These are phyloP conservation scores for Candolleomyces aberdarensis DNA, from an alignment of 768 basidiomycete genomes.

Conservation along the genomic window DNA sequence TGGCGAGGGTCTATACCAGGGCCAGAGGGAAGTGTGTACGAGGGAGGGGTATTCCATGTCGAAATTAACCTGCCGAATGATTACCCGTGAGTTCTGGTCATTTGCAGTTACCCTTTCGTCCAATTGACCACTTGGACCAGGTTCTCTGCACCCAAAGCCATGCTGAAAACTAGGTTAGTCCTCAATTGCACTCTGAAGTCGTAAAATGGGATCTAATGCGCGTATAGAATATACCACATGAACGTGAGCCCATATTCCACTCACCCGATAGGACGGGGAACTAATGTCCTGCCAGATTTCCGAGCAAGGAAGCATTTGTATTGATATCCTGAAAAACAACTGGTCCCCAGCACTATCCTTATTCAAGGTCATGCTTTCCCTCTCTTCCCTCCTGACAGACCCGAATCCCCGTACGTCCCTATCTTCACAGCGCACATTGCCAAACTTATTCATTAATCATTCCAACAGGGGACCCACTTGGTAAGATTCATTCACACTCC, in stretches of 20 bases:
- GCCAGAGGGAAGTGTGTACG: conserved; percentile 79
- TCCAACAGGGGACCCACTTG: conserved; percentile 64
- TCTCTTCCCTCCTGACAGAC: conserved; percentile 90
- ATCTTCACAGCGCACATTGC: background rate
- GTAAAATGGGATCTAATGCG: background rate
- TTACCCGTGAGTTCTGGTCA: conserved; percentile 63
- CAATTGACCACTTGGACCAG: conserved; percentile 30
- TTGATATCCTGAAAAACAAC: conserved; percentile 89
- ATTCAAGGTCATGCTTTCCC: conserved; percentile 91
- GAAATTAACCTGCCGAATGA: conserved; percentile 65
- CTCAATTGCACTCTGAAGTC: background rate
- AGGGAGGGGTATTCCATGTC: conserved; percentile 71
- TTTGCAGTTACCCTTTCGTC: background rate
- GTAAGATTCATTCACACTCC: conserved; percentile 29
- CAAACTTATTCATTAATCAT: conserved; percentile 2
- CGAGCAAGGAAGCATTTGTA: conserved; percentile 75
- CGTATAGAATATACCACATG: conserved; percentile 80
- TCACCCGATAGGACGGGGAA: background rate
- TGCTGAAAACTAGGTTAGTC: conserved; percentile 67
- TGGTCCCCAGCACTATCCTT: conserved; percentile 94
- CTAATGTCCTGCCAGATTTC: conserved; percentile 45
- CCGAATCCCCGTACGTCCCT: conserved; percentile 80
- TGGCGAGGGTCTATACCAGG: conserved; percentile 83
- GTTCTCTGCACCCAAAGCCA: conserved; percentile 77
- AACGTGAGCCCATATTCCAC: conserved; percentile 42